Base-by-base conservation (phyloP, 2,329 filamentous ascomycete species). In the Lasiodiplodia theobromae region DNA sequence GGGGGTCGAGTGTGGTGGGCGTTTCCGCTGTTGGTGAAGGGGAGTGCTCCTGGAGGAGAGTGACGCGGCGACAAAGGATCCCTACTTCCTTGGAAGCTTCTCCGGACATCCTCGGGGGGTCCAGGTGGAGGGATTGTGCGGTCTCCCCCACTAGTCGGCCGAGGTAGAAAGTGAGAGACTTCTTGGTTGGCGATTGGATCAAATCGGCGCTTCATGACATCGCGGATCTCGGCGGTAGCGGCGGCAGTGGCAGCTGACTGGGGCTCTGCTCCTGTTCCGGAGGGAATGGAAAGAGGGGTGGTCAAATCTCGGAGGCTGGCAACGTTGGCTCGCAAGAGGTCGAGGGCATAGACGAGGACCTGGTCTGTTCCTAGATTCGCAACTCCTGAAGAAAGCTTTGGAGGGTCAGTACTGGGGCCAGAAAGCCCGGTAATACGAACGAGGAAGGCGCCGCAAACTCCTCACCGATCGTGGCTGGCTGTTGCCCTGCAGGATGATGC, bases 1-100 rank as follows among this genome's bases (percentile, higher is more conserved):
- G 49, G 51, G 40, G 67, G 38, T 44, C 52, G 51, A 38, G 67
- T 44, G 51, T 25, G 57, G 51, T 25, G 57, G 67, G 38, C 23
- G 54, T 60, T 57, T 67, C 47, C 56, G 52, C 64, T 37, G 14
- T 44, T 51, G 44, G n/a, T 8, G 40, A 49, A 40, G 53, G 65
- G 51, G 31, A 40, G 44, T 58, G 65, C 53, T 52, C 40, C 40
- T 51, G 65, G 34, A 37, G 65, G 65, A 38, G 65, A 67, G 25
- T 57, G 53, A 51, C 47, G 65, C 44, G 65, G 65, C 54, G 65
- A 67, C 18, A 58, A 21, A 60, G 65, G 40, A 51, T 60, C 65
- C 40, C 53, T 52, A 67, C 54, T 58, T 49, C 54, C 54, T 52
- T 57, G 56, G 56, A 58, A 67, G 47, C 54, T 67, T 67, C 65